phyloP scores from a whole-genome alignment of 1,284 basidiomycete genomes.

The Tylopilus sp. region DNA sequence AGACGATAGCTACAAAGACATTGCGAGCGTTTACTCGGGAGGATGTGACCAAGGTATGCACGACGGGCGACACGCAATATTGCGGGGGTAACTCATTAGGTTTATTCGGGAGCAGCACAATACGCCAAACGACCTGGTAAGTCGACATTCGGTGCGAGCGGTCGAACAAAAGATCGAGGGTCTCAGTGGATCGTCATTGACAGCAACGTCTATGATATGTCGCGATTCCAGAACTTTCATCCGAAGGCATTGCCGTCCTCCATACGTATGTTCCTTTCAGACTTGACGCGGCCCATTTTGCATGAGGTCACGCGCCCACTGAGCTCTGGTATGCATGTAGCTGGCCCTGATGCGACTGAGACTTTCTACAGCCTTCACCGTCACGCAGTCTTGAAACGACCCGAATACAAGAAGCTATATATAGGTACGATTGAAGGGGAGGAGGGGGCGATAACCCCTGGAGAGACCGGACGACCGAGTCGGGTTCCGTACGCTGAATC shows the following conservation, averaged over 20 bases:
- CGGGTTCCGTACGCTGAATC: slow-evolving; percentile 83
- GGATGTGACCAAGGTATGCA: slow-evolving; percentile 37
- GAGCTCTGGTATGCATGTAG: slow-evolving; percentile 31
- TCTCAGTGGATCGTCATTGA: slow-evolving; percentile 79
- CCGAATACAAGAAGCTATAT: slow-evolving; percentile 67
- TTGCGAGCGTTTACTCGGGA: slow-evolving; percentile 26
- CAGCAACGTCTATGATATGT: slow-evolving; percentile 77
- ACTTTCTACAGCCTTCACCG: slow-evolving; percentile 83
- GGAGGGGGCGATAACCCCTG: slow-evolving; percentile 52
- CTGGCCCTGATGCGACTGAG: slow-evolving; percentile 82
- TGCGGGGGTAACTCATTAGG: neutral
- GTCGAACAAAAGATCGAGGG: neutral
- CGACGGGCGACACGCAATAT: too few relatives aligned
- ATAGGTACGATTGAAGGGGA: slow-evolving; percentile 71
- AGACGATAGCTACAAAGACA: slow-evolving; percentile 3
- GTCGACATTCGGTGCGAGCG: slow-evolving; percentile 18
- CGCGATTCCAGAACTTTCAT: slow-evolving; percentile 74
- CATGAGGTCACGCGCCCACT: neutral
- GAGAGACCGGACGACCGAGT: slow-evolving; percentile 55
- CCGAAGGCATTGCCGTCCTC: slow-evolving; percentile 74
- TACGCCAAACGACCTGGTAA: slow-evolving; percentile 50
- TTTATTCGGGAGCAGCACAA: slow-evolving; percentile 43
- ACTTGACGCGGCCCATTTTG: too few relatives aligned
- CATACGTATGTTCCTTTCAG: slow-evolving; percentile 54
- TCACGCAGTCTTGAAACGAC: slow-evolving; percentile 71